Evolutionary conservation across 2,329 filamentous ascomycete species (phyloP).

Genomic region (Teratosphaeria pseudoeucalypti): DNA sequence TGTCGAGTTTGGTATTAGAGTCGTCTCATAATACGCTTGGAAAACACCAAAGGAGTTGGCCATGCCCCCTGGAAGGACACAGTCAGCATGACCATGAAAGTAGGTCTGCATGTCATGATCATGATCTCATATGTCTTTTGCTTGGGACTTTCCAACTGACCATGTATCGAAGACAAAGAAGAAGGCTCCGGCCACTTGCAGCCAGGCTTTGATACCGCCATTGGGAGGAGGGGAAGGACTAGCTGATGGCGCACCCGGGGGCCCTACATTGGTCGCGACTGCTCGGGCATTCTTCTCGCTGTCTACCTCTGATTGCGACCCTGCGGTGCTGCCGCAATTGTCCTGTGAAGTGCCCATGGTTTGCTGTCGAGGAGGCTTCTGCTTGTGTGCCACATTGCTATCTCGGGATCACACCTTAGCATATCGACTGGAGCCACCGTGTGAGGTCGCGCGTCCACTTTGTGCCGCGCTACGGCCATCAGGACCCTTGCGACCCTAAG

Average conservation of each 20-base stretch:
- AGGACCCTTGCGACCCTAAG: too few relatives aligned
- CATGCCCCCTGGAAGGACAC: background rate
- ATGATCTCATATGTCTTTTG: background rate
- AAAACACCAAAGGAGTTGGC: slow-evolving; percentile 20
- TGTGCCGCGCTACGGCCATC: too few relatives aligned
- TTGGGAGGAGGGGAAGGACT: slow-evolving; percentile 21
- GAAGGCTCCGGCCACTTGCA: slow-evolving; percentile 37
- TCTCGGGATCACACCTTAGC: too few relatives aligned
- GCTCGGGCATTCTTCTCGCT: background rate
- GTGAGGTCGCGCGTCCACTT: too few relatives aligned
- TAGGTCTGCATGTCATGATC: too few relatives aligned
- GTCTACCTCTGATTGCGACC: background rate
- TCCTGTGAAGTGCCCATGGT: background rate
- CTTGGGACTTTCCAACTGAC: slow-evolving; percentile 5
- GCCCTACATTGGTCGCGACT: background rate
- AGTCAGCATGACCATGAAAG: too few relatives aligned
- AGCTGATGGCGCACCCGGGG: background rate
- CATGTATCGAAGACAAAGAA: slow-evolving; percentile 40
- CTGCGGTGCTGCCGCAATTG: too few relatives aligned
- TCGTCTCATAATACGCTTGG: slow-evolving; percentile 38
- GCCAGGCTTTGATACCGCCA: slow-evolving; percentile 36
- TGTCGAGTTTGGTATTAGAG: slow-evolving; percentile 26
- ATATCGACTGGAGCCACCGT: too few relatives aligned
- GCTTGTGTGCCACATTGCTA: too few relatives aligned
- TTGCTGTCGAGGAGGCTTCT: too few relatives aligned